Evolutionary conservation across 2,329 filamentous ascomycete species (phyloP).

Genomic region (Nemania bipapillata): DNA sequence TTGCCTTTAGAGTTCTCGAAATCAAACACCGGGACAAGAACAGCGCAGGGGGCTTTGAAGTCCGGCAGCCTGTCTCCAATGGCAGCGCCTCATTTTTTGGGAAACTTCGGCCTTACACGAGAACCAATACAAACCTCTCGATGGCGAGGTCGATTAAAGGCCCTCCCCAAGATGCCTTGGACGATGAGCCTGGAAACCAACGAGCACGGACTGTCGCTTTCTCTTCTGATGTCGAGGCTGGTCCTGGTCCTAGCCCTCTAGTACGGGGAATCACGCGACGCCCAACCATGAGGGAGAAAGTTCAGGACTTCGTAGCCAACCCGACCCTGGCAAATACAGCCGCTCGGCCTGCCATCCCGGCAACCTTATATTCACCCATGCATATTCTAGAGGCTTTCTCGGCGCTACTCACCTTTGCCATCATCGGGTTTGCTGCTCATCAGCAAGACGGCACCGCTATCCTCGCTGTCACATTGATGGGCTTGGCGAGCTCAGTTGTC

Average conservation of each 20-base stretch:
- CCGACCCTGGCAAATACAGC: conserved; percentile 55
- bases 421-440: conserved; percentile 57
- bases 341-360: conserved; percentile 60
- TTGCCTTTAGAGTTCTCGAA: conserved; percentile 60
- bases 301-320: conserved; percentile 58
- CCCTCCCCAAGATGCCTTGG: conserved; percentile 33
- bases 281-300: conserved; percentile 54
- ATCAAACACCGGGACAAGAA: conserved; percentile 59
- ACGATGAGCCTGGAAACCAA: conserved; percentile 25
- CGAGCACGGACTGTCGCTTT: conserved; percentile 33
- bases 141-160: conserved; percentile 32
- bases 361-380: conserved; percentile 62
- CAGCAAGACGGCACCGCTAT: conserved; percentile 64
- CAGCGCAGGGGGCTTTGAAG: conserved; percentile 42
- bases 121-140: conserved; percentile 32
- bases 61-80: conserved; percentile 29
- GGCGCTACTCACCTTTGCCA: conserved; percentile 60
- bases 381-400: conserved; percentile 65
- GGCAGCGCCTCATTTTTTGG: conserved; percentile 29
- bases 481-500: conserved; percentile 63
- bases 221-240: conserved; percentile 44
- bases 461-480: conserved; percentile 63
- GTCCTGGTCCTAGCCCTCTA: conserved; percentile 27
- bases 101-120: conserved; percentile 26
- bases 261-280: conserved; percentile 48